These are phyloP conservation scores for Boletus vermiculosoides DNA, from an alignment of 768 basidiomycete species.

Conservation along the genomic window DNA sequence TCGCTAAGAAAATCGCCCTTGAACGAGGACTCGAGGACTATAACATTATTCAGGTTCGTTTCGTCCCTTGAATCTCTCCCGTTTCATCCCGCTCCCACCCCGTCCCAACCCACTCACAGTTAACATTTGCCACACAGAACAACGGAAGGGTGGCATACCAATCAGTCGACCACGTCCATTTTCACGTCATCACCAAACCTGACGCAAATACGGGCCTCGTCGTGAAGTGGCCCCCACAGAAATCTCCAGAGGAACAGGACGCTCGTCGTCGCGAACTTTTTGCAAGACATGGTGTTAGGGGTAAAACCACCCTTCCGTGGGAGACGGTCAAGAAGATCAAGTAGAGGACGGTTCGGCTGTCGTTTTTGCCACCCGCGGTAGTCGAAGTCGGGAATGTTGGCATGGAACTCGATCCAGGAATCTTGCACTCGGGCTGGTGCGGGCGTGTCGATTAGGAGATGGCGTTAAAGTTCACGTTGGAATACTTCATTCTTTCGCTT, in stretches of 20 bases:
- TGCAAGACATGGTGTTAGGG: not conserved
- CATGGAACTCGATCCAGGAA: too few species aligned
- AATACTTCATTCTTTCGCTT: not conserved
- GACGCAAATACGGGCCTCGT: constrained; percentile 67
- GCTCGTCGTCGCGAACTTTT: constrained; percentile 8
- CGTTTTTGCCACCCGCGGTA: too few species aligned
- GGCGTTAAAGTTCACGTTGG: too few species aligned
- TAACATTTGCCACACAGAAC: constrained; percentile 43
- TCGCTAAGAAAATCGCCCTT: constrained; percentile 81
- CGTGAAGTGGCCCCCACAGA: constrained; percentile 56
- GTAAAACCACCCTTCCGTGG: not conserved
- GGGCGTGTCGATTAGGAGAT: too few species aligned
- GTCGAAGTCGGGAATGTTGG: too few species aligned
- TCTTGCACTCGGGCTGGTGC: too few species aligned
- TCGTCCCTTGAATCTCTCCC: not conserved
- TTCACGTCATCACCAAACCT: constrained; percentile 92
- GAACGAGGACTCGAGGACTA: constrained; percentile 72
- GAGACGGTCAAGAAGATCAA: too few species aligned
- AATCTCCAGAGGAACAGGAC: constrained; percentile 7
- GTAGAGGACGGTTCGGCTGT: too few species aligned
- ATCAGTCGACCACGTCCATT: constrained; percentile 84
- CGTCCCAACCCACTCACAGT: not conserved
- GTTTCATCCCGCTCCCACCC: too few species aligned
- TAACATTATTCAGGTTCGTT: constrained; percentile 70
- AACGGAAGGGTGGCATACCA: constrained; percentile 65